Evolutionary conservation across 2,329 filamentous ascomycete species (phyloP), one percentile per base, ranked within the genome.

Genomic region (Fusarium pseudonygamai): DNA sequence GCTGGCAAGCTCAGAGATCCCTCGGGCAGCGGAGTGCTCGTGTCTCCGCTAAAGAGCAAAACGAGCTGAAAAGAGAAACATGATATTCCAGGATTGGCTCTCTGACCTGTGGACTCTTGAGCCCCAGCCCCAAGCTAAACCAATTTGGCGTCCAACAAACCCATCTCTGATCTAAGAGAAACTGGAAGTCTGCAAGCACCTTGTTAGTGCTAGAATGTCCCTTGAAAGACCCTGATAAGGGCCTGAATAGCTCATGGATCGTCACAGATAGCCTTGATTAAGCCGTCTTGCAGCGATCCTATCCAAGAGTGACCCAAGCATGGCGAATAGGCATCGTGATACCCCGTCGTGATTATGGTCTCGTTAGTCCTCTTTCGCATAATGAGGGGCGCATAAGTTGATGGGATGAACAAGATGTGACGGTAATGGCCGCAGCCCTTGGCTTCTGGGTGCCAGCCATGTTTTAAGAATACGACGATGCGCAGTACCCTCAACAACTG

Each of bases 391-490:
- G 57, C 58, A 67, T 52, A 59, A 64, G 60, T 69, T 70, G 67
- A 73, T 55, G 61, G 46, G 45, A 68, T 59, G 61, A 53, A 60
- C 58, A 52, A 67, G 64, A 71, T 57, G 67, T 64, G 59, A 69
- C 55, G 20, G 43, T 34, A 55, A 66, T 66, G 45, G 43, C 40
- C 47, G 36, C 28, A 26, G 42, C 26, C 60, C 39, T 57, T 63
- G 28, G 24, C 53, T 63, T 62, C 47, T 32, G 26, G 47, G 64
- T 60, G 30, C 57, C 43, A 59, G 60, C 60, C 50, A 59, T 64
- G 55, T 61, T 76, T 77, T 76, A 77, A 76, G 61, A 77, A 59
- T 61, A 68, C 58, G 56, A 67, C 64, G 40, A 70, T 57, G 53
- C 67, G 61, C 61, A 64, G 62, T n/a, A 43, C 47, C 18, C 43